Evolutionary conservation across 805 yeast genomes (phyloP).

Genomic region (Hemisphaericaspora nanyangensis): DNA sequence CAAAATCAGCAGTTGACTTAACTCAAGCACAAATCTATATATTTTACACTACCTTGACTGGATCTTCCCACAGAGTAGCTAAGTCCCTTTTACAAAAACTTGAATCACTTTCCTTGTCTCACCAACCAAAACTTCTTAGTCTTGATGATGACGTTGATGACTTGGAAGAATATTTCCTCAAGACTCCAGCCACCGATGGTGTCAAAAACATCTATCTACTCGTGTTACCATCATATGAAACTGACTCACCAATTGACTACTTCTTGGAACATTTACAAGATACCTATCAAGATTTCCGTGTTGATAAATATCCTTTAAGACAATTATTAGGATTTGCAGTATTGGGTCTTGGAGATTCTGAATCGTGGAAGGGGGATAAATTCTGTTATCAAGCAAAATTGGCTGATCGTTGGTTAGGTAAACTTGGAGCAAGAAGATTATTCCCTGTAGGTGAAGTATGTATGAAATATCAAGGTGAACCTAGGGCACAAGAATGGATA

Average conservation of each 20-base stretch:
- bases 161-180: constrained; percentile 75
- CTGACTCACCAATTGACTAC: constrained; percentile 88
- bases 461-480: constrained; percentile 64
- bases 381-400: constrained; percentile 82
- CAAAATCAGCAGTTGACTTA: constrained; percentile 37
- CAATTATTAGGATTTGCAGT: constrained; percentile 76
- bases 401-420: constrained; percentile 73
- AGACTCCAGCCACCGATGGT: constrained; percentile 44
- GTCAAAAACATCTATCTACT: constrained; percentile 57
- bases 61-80: constrained; percentile 74
- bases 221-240: constrained; percentile 86
- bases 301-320: constrained; percentile 75
- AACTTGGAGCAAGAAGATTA: constrained; percentile 80
- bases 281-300: constrained; percentile 78
- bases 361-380: constrained; percentile 70
- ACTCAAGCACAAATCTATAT: constrained; percentile 57
- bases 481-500: constrained; percentile 64
- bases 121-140: constrained; percentile 54
- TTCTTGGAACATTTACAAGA: constrained; percentile 78
- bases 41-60: constrained; percentile 84
- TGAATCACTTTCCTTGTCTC: constrained; percentile 15
- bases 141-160: constrained; percentile 81
- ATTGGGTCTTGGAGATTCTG: constrained; percentile 83
- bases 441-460: constrained; percentile 84
- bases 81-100: constrained; percentile 42